Percentiles rank a stretch among this genome's conserved stretches.
These are phyloP conservation scores for Canavalia gladiata DNA, from an alignment of 306 rosid genomes.

Conservation along the genomic window DNA sequence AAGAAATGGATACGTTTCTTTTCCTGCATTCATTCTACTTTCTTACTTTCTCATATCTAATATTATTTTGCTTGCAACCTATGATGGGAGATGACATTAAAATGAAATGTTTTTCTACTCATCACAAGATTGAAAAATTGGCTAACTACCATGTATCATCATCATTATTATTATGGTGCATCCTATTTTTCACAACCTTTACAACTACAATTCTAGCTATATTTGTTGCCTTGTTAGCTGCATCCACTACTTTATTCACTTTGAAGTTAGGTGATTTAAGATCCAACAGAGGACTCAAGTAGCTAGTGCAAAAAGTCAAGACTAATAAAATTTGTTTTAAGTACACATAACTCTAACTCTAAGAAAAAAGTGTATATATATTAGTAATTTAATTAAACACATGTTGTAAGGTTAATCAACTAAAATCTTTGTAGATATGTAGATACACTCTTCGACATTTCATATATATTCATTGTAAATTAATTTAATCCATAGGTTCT, in stretches of 20 bases:
- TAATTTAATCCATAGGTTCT: no score
- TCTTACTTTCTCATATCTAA: constrained; percentile 35
- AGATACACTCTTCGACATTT: no score
- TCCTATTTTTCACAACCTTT: constrained; percentile 84
- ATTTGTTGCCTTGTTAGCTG: constrained; percentile 86
- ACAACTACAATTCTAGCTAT: constrained; percentile 94
- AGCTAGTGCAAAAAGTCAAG: constrained; percentile 17
- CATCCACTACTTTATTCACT: constrained; percentile 67
- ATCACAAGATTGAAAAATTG: constrained; percentile 30
- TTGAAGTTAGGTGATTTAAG: constrained; percentile 41
- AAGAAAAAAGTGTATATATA: no score
- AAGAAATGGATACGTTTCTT: not conserved
- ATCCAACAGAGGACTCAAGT: not conserved
- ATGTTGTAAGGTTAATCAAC: no score
- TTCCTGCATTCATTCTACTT: constrained; percentile 45
- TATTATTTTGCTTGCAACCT: constrained; percentile 17
- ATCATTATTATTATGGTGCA: constrained; percentile 50
- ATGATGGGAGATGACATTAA: constrained; percentile 33
- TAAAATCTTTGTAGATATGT: no score
- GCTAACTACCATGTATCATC: constrained; percentile 39
- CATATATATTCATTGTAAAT: no score
- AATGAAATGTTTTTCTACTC: constrained; percentile 13
- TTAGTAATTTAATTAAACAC: no score
- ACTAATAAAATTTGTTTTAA: not conserved
- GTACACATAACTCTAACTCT: no score